These are phyloP conservation scores for Cajanus cajan DNA, from an alignment of 306 rosid species.

Conservation along the genomic window DNA sequence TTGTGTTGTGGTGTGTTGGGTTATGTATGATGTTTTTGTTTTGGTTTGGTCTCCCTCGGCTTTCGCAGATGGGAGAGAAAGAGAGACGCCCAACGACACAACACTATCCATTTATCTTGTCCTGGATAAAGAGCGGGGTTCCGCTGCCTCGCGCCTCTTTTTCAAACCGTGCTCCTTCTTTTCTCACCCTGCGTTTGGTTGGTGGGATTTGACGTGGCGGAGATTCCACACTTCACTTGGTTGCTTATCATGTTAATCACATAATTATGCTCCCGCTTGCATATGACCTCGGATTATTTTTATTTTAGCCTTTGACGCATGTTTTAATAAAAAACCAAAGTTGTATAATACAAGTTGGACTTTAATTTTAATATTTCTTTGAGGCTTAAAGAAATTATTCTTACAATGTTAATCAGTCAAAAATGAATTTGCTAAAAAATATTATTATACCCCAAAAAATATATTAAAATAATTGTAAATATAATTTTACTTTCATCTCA, in stretches of 20 bases:
- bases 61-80: constrained; percentile 54
- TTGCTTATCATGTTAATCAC: background rate
- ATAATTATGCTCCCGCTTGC: background rate
- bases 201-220: constrained; percentile 20
- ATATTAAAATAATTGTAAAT: no score
- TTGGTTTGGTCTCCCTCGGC: constrained; percentile 31
- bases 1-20: background rate
- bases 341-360: no score
- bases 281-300: background rate
- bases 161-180: background rate
- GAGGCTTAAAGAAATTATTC: no score
- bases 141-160: background rate
- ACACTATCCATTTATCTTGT: constrained; percentile 70
- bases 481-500: no score
- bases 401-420: no score
- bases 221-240: background rate
- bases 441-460: no score
- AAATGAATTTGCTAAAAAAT: no score
- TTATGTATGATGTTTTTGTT: constrained; percentile 2
- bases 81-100: constrained; percentile 10
- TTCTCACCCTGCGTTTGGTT: background rate
- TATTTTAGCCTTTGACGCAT: background rate
- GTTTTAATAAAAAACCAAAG: background rate
- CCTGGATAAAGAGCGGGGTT: constrained; percentile 36
- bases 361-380: no score